Conservation (phyloP, 768 basidiomycete species). For the Trametes meyenii region DNA sequence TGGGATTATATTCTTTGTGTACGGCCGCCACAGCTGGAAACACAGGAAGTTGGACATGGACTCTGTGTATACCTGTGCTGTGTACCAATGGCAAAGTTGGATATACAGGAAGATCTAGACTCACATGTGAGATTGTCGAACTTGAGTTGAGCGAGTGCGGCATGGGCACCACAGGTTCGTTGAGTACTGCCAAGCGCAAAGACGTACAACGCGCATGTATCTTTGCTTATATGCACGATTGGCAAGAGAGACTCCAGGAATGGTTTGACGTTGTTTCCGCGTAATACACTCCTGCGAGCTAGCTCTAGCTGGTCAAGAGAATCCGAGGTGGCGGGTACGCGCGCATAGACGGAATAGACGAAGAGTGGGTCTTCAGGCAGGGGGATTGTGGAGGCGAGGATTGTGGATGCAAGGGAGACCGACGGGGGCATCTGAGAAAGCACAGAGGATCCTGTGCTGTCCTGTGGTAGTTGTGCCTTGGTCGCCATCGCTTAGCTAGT, state of each 20-base stretch:
- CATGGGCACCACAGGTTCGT: constrained; percentile 34
- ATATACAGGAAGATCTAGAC: constrained; percentile 29
- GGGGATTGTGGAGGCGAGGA: constrained; percentile 51
- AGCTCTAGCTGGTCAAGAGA: constrained; percentile 52
- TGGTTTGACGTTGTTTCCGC: constrained; percentile 39
- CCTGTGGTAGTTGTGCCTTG: constrained; percentile 31
- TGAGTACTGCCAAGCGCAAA: constrained; percentile 52
- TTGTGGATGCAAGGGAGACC: constrained; percentile 40
- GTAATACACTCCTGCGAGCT: constrained; percentile 53
- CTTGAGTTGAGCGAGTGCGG: constrained; percentile 40
- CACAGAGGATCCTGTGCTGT: constrained; percentile 34
- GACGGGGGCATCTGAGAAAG: constrained; percentile 35
- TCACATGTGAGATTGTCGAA: constrained; percentile 57
- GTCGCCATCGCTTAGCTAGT: constrained; percentile 29
- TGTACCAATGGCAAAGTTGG: not conserved
- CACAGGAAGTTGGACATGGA: too few species aligned
- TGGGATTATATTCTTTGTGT: too few species aligned
- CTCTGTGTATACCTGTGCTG: not conserved
- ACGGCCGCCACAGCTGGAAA: too few species aligned
- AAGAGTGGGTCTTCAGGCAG: constrained; percentile 49
- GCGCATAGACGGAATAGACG: constrained; percentile 48
- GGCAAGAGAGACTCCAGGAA: constrained; percentile 56
- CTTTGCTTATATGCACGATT: constrained; percentile 49
- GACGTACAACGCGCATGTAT: constrained; percentile 54
- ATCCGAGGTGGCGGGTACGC: constrained; percentile 31